phyloP scores from a whole-genome alignment of 2,329 filamentous ascomycete genomes.

The Colletotrichum scovillei region DNA sequence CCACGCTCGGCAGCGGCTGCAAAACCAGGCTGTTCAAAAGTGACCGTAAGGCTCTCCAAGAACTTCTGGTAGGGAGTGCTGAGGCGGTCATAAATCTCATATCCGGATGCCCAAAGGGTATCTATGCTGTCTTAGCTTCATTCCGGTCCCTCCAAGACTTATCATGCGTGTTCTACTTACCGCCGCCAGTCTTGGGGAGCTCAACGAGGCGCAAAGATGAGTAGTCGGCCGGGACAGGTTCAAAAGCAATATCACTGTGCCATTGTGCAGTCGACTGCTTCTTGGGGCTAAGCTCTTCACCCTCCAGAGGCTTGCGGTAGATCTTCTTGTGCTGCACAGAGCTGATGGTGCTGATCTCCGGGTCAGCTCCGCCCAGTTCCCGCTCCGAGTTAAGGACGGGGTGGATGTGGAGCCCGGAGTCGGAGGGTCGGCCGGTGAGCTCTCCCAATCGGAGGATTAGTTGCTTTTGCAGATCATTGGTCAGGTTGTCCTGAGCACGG shows the following conservation, averaged over 20 bases:
- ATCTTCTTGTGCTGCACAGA: conserved; percentile 59
- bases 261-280: conserved; percentile 45
- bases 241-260: conserved; percentile 70
- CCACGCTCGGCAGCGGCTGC: conserved; percentile 47
- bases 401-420: conserved; percentile 70
- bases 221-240: conserved; percentile 69
- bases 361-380: conserved; percentile 63
- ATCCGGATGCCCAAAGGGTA: conserved; percentile 72
- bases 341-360: conserved; percentile 70
- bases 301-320: conserved; percentile 40
- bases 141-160: background rate
- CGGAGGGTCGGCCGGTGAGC: conserved; percentile 67
- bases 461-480: conserved; percentile 69
- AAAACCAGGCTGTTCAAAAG: conserved; percentile 53
- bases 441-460: conserved; percentile 69
- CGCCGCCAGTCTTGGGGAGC: conserved; percentile 65
- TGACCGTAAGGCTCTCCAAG: conserved; percentile 63
- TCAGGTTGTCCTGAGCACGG: conserved; percentile 67
- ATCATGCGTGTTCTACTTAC: conserved; percentile 1
- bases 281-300: conserved; percentile 45
- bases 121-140: conserved; percentile 44
- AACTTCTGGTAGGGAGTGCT: conserved; percentile 62
- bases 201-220: conserved; percentile 68
- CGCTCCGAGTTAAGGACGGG: conserved; percentile 65
- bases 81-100: conserved; percentile 69